phyloP scores from a whole-genome alignment of 306 rosid genomes.

The Medicago truncatula region MtrunA17r5.0-ANR NC_053042.1:35068501-35069000 shows the following conservation, averaged over 20 bases:
- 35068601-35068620: slow-evolving; percentile 8
- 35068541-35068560: slow-evolving; percentile 29
- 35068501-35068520: background rate
- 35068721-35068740: slow-evolving; percentile 62
- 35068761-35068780: slow-evolving; percentile 63
- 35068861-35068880: slow-evolving; percentile 57
- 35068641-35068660: slow-evolving; percentile 10
- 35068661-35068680: slow-evolving; percentile 10
- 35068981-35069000: background rate
- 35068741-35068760: slow-evolving; percentile 69
- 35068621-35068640: slow-evolving; percentile 24
- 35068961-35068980: too few species aligned
- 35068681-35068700: background rate
- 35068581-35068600: slow-evolving; percentile 10
- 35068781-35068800: slow-evolving; percentile 60
- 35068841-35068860: slow-evolving; percentile 62
- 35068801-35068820: slow-evolving; percentile 60
- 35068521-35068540: slow-evolving; percentile 18
- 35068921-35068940: slow-evolving; percentile 17
- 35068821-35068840: slow-evolving; percentile 68
- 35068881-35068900: slow-evolving; percentile 37
- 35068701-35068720: slow-evolving; percentile 26
- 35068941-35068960: too few species aligned
- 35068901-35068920: background rate
- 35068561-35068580: background rate